phyloP scores from a whole-genome alignment of 768 basidiomycete species.

The Lactarius sp. region DNA sequence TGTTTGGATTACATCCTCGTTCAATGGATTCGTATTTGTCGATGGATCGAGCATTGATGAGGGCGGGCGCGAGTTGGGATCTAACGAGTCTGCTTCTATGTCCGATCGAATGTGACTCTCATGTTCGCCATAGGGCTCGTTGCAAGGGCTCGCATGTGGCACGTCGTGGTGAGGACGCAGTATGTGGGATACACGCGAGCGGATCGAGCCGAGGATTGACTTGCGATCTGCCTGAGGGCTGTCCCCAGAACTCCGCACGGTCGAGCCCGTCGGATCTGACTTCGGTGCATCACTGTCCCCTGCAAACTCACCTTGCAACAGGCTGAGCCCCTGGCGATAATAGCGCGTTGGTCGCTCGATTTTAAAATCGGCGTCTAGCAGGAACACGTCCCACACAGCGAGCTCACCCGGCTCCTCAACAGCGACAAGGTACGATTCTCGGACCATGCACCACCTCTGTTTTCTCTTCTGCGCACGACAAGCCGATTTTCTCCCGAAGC shows the following conservation, averaged over 20 bases:
- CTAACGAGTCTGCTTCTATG: conserved; percentile 22
- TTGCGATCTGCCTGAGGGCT: conserved; percentile 31
- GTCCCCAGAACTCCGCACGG: conserved; percentile 24
- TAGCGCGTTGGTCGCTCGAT: conserved; percentile 89
- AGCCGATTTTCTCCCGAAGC: conserved; percentile 62
- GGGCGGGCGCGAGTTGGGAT: conserved; percentile 33
- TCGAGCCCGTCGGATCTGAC: not conserved
- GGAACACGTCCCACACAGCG: conserved; percentile 90
- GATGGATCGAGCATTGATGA: conserved; percentile 76
- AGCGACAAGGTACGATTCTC: conserved; percentile 87
- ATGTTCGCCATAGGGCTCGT: conserved; percentile 2
- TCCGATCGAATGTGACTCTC: conserved; percentile 19
- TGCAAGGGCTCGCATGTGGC: conserved; percentile 5
- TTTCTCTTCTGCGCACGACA: conserved; percentile 57
- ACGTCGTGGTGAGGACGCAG: conserved; percentile 6
- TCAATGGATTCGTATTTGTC: conserved; percentile 61
- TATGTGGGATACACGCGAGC: conserved; percentile 31
- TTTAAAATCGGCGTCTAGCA: conserved; percentile 82
- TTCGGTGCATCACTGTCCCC: conserved; percentile 9
- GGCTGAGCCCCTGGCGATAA: conserved; percentile 77
- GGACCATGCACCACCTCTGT: conserved; percentile 84
- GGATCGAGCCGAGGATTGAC: conserved; percentile 43
- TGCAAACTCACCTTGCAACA: conserved; percentile 44
- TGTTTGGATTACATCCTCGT: conserved; percentile 27
- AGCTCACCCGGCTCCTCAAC: conserved; percentile 86